These are phyloP conservation scores for Carallia brachiata DNA, from an alignment of 345 rosid genomes.

Conservation along the genomic window DNA sequence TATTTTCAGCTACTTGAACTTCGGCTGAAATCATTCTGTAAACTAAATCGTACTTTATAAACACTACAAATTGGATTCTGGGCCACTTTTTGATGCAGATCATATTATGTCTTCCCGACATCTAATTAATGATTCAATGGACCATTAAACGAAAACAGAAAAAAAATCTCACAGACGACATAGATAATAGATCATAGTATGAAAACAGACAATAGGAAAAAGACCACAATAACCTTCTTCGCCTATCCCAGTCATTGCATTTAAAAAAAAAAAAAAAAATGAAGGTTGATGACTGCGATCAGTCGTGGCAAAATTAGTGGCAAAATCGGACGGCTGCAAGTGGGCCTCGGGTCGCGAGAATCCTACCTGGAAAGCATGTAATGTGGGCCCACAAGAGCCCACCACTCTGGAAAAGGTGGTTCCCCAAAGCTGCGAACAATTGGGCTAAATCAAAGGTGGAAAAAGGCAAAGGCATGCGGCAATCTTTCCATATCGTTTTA, in stretches of 20 bases:
- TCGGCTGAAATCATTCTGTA: no score
- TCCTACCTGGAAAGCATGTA: slow-evolving; percentile 31
- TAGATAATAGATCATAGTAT: not conserved
- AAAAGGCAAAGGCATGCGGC: not conserved
- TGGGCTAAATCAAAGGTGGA: not conserved
- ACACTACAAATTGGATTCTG: no score
- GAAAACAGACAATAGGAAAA: not conserved
- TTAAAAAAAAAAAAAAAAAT: not conserved
- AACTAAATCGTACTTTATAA: no score
- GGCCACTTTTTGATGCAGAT: no score
- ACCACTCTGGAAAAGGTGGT: slow-evolving; percentile 24
- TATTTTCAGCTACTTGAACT: no score
- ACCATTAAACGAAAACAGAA: no score
- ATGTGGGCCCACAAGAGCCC: slow-evolving; percentile 16
- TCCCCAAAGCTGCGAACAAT: not conserved
- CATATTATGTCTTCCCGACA: no score
- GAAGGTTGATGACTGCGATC: slow-evolving; percentile 7
- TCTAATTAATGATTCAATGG: no score
- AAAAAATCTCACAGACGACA: no score
- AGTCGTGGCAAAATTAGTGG: slow-evolving; percentile 27
- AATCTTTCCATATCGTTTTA: not conserved
- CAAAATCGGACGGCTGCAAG: slow-evolving; percentile 33
- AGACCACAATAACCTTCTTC: no score
- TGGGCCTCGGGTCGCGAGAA: slow-evolving; percentile 36
- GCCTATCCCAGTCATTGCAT: not conserved